phyloP scores from a whole-genome alignment of 2,329 filamentous ascomycete genomes.

The Cercospora sp. region DNA sequence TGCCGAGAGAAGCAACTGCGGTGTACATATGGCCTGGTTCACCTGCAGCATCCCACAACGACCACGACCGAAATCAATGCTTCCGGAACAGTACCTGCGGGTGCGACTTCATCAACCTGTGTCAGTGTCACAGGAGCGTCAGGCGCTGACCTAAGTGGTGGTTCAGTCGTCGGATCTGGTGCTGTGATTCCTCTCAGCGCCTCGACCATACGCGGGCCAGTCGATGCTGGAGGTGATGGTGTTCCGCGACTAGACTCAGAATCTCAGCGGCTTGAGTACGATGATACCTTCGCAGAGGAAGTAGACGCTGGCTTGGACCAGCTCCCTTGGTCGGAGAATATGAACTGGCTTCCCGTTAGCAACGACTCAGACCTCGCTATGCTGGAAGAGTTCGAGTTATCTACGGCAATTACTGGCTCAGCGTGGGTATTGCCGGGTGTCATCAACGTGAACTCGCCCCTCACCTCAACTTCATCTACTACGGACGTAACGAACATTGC shows the following conservation, averaged over 20 bases:
- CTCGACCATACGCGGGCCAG: background rate
- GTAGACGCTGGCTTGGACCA: background rate
- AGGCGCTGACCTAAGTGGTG: background rate
- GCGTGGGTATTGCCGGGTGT: background rate
- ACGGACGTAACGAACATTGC: background rate
- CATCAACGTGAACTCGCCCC: background rate
- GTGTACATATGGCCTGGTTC: constrained; percentile 4
- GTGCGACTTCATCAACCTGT: background rate
- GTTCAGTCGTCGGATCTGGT: background rate
- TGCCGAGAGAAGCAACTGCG: constrained; percentile 1
- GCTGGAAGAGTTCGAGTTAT: background rate
- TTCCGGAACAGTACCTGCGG: background rate
- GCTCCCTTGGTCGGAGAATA: background rate
- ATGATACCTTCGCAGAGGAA: background rate
- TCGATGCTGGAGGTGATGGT: background rate
- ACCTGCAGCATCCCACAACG: background rate
- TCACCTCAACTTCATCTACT: background rate
- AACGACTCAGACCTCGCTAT: background rate
- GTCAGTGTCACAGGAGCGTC: background rate
- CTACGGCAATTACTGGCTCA: background rate
- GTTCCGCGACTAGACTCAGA: background rate
- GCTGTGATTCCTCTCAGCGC: background rate
- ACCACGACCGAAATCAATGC: background rate
- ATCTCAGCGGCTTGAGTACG: background rate
- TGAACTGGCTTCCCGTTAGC: constrained; percentile 8